phyloP scores from a whole-genome alignment of 495 filamentous ascomycete genomes.

The Achaetomiella virescens region DNA sequence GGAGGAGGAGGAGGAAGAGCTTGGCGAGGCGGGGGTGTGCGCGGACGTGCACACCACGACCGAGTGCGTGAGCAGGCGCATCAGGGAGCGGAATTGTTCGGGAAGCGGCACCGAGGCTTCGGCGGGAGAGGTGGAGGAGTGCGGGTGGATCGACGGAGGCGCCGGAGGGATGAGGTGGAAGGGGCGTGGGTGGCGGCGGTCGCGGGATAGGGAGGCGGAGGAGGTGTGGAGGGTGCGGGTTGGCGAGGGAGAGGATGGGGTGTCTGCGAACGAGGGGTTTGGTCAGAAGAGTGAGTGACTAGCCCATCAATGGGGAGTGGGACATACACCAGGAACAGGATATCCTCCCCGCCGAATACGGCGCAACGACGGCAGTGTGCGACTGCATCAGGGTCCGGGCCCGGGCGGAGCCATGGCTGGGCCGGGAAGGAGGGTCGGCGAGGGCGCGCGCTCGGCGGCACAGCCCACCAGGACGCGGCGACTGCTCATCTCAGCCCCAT shows the following conservation, averaged over 20 bases:
- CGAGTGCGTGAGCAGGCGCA: slow-evolving; percentile 66
- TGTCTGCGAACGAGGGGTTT: neutral
- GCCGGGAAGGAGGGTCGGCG: neutral
- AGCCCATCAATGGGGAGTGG: too few relatives aligned
- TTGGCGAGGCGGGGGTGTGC: slow-evolving; percentile 11
- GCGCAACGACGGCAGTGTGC: neutral
- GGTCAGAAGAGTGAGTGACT: too few relatives aligned
- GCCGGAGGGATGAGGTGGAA: slow-evolving; percentile 9
- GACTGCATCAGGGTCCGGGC: neutral
- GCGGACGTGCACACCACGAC: slow-evolving; percentile 65
- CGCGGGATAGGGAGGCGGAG: neutral
- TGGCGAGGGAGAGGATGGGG: neutral
- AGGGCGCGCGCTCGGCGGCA: slow-evolving; percentile 17
- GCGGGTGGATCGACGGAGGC: slow-evolving; percentile 9
- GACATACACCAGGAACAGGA: neutral
- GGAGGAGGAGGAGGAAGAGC: too few relatives aligned
- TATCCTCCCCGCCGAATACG: neutral
- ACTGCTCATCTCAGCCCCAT: slow-evolving; percentile 26
- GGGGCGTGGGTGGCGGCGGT: slow-evolving; percentile 4
- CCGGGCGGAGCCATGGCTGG: slow-evolving; percentile 7
- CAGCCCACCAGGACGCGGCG: slow-evolving; percentile 21
- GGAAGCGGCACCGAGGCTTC: slow-evolving; percentile 19
- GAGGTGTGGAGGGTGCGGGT: slow-evolving; percentile 13
- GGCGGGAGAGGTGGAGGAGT: neutral
- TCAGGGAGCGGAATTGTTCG: slow-evolving; percentile 50